These are phyloP conservation scores for Monosporascus ibericus DNA, from an alignment of 2,329 filamentous ascomycete genomes.

Conservation along the genomic window DNA sequence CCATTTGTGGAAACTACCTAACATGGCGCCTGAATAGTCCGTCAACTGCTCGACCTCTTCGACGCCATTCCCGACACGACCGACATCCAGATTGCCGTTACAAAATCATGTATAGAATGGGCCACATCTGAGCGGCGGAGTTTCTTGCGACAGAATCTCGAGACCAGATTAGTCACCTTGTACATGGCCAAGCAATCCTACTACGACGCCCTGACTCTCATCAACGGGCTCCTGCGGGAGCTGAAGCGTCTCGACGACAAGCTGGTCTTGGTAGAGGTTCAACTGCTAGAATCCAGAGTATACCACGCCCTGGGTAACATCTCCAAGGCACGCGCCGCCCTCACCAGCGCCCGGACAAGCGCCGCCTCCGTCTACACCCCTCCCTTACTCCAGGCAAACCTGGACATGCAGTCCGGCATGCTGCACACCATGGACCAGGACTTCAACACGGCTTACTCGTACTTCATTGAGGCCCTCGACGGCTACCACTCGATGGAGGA, in stretches of 20 bases:
- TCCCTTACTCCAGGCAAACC: slow-evolving; percentile 85
- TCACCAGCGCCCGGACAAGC: slow-evolving; percentile 90
- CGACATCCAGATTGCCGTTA: slow-evolving; percentile 90
- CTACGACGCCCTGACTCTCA: slow-evolving; percentile 93
- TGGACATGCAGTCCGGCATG: slow-evolving; percentile 99
- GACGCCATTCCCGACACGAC: slow-evolving; percentile 87
- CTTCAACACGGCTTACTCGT: slow-evolving; percentile 97
- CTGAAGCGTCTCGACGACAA: slow-evolving; percentile 98
- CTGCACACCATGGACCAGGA: slow-evolving; percentile 97
- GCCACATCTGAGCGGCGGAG: slow-evolving; percentile 88
- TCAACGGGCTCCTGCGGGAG: slow-evolving; percentile 93
- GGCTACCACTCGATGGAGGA: slow-evolving; percentile 95
- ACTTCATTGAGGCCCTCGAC: slow-evolving; percentile 98
- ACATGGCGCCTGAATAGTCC: slow-evolving; percentile 53
- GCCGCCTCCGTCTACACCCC: slow-evolving; percentile 97
- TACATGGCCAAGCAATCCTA: slow-evolving; percentile 98
- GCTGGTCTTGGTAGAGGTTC: slow-evolving; percentile 93
- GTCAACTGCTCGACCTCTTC: slow-evolving; percentile 94
- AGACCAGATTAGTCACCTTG: slow-evolving; percentile 87
- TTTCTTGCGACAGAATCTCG: slow-evolving; percentile 96
- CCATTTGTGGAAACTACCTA: slow-evolving; percentile 2
- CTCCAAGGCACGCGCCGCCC: slow-evolving; percentile 86
- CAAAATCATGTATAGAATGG: slow-evolving; percentile 99
- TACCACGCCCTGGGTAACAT: slow-evolving; percentile 98
- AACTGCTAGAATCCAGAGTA: slow-evolving; percentile 91